Conservation (phyloP, 75 land plant species). For the Selaginella tamariscina region DNA sequence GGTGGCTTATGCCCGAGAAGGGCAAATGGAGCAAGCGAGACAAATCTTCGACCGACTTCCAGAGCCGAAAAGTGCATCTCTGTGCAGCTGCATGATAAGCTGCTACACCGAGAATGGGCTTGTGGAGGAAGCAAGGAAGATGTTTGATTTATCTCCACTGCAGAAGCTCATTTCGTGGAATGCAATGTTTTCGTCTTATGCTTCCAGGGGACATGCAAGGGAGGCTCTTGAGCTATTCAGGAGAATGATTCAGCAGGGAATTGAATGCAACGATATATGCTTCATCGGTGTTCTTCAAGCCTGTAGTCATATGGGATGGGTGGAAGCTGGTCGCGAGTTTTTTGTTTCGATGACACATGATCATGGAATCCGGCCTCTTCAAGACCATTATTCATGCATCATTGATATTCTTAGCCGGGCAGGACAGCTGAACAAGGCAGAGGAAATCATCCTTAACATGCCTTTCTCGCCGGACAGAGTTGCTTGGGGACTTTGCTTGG, state of each 20-base stretch:
- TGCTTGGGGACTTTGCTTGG: constrained; percentile 42
- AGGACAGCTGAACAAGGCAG: constrained; percentile 32
- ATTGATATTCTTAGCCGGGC: constrained; percentile 39
- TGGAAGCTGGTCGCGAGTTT: constrained; percentile 24
- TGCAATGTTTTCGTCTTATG: neutral
- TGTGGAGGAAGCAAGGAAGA: neutral
- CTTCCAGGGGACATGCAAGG: neutral
- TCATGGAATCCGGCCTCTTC: constrained; percentile 24
- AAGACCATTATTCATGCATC: constrained; percentile 40
- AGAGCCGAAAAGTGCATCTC: neutral
- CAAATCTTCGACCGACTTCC: neutral
- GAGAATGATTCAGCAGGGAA: neutral
- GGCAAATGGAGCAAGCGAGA: neutral
- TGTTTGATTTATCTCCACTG: neutral
- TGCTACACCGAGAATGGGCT: neutral
- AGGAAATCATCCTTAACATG: constrained; percentile 28
- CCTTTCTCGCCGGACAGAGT: constrained; percentile 35
- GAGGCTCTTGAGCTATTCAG: constrained; percentile 4
- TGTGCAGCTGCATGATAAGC: neutral
- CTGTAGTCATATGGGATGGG: constrained; percentile 29
- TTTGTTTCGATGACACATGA: constrained; percentile 25
- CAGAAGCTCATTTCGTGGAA: neutral
- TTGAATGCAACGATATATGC: constrained; percentile 27
- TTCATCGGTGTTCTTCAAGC: constrained; percentile 36
- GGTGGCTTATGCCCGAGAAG: neutral